Conservation (phyloP, 257 asterid genomes). For the Solanum habrochaites region DNA sequence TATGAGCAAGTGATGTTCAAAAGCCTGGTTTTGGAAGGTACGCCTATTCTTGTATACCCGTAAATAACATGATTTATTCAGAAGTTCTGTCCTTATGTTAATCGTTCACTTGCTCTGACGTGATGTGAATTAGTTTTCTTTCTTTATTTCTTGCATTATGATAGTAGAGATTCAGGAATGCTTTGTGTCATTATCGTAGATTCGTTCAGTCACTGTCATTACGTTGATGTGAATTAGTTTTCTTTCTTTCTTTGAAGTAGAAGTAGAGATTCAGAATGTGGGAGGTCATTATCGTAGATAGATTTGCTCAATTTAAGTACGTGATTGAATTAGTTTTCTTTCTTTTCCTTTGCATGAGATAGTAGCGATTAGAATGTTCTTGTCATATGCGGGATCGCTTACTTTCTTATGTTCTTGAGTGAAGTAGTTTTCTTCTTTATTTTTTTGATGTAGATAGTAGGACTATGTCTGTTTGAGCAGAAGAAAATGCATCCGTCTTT, state of each 20-base stretch:
- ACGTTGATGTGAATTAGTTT: background rate
- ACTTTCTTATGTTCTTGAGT: background rate
- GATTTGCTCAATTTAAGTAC: too few relatives aligned
- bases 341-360: too few relatives aligned
- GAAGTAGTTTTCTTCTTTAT: background rate
- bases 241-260: slow-evolving; percentile 15
- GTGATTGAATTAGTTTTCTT: too few relatives aligned
- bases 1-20: slow-evolving; percentile 54
- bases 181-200: too few relatives aligned
- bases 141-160: slow-evolving; percentile 17
- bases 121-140: background rate
- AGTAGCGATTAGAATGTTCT: background rate
- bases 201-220: background rate
- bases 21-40: slow-evolving; percentile 94
- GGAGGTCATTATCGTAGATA: too few relatives aligned
- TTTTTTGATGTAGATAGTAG: slow-evolving; percentile 37
- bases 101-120: background rate
- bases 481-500: slow-evolving; percentile 67
- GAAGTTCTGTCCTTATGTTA: background rate
- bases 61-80: background rate
- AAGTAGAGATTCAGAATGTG: slow-evolving; percentile 11
- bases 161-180: slow-evolving; percentile 15
- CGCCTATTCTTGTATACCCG: background rate
- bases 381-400: background rate
- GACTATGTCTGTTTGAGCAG: slow-evolving; percentile 63